These are phyloP conservation scores for Coemansia sp. DNA, from an alignment of 192 early-diverging fungal genomes.

Conservation along the genomic window DNA sequence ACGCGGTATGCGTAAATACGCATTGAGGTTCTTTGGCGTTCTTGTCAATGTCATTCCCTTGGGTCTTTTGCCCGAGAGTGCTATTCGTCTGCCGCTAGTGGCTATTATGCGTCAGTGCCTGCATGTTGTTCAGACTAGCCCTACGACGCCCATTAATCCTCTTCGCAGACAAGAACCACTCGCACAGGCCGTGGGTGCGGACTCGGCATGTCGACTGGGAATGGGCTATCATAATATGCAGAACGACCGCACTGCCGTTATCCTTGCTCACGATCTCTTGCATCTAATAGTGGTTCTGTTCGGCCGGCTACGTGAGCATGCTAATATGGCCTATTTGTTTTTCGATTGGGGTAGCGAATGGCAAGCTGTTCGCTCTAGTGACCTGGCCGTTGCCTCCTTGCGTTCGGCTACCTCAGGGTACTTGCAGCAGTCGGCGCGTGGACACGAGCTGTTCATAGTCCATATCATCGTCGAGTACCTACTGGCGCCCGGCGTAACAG, in stretches of 20 bases:
- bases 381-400: slow-evolving; percentile 30
- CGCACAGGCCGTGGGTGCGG: background rate
- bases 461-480: slow-evolving; percentile 48
- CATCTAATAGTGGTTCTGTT: slow-evolving; percentile 42
- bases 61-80: slow-evolving; percentile 48
- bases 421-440: slow-evolving; percentile 27
- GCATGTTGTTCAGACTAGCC: slow-evolving; percentile 32
- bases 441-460: slow-evolving; percentile 49
- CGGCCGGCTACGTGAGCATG: slow-evolving; percentile 40
- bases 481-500: slow-evolving; percentile 42
- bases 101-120: slow-evolving; percentile 47
- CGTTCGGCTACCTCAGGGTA: slow-evolving; percentile 18
- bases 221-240: slow-evolving; percentile 31
- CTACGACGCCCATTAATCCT: slow-evolving; percentile 24
- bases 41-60: slow-evolving; percentile 40
- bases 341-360: slow-evolving; percentile 42
- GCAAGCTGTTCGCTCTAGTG: background rate
- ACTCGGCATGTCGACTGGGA: slow-evolving; percentile 21
- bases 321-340: slow-evolving; percentile 42
- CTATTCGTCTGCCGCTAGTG: slow-evolving; percentile 50
- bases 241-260: slow-evolving; percentile 22
- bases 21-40: slow-evolving; percentile 43
- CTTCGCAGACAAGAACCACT: slow-evolving; percentile 23
- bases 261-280: slow-evolving; percentile 42
- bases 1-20: slow-evolving; percentile 42